Percentiles rank a stretch among this genome's conserved stretches.
These are phyloP conservation scores for Plenodomus biglobosus DNA, from an alignment of 2,329 filamentous ascomycete species.

Conservation along the genomic window DNA sequence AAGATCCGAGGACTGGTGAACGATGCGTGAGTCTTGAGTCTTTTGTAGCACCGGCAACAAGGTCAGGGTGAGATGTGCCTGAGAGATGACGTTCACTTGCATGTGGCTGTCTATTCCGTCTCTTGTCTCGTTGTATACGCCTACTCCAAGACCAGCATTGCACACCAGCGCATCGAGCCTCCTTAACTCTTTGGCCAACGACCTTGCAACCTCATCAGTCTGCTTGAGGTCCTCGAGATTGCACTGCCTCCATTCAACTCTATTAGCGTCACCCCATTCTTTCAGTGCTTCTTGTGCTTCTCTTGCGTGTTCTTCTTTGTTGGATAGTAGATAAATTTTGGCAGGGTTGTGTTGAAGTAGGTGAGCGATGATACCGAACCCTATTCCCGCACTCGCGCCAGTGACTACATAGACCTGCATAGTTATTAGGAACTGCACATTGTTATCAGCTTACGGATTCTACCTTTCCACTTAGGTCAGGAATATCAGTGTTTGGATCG, in stretches of 20 bases:
- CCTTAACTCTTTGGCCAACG: constrained; percentile 46
- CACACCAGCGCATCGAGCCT: constrained; percentile 52
- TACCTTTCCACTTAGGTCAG: constrained; percentile 45
- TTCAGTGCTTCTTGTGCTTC: constrained; percentile 48
- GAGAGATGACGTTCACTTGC: constrained; percentile 55
- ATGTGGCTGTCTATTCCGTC: constrained; percentile 57
- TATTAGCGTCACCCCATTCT: constrained; percentile 49
- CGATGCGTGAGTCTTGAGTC: constrained; percentile 51
- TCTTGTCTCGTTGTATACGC: constrained; percentile 51
- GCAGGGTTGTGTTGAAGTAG: constrained; percentile 54
- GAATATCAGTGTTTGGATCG: constrained; percentile 46
- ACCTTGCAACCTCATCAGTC: constrained; percentile 50
- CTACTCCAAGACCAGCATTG: constrained; percentile 55
- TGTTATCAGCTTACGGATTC: background rate
- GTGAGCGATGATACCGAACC: constrained; percentile 56
- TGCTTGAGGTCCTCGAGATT: constrained; percentile 52
- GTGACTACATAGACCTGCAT: constrained; percentile 51
- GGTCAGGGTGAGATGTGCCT: constrained; percentile 52
- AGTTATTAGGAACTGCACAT: background rate
- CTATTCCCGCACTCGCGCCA: constrained; percentile 54
- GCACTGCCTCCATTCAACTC: constrained; percentile 51
- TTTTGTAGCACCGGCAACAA: constrained; percentile 50
- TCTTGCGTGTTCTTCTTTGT: constrained; percentile 53
- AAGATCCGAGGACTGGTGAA: constrained; percentile 55
- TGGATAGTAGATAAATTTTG: constrained; percentile 53